Base-by-base conservation (phyloP, 345 rosid genomes). In the Brassica cretica region DNA sequence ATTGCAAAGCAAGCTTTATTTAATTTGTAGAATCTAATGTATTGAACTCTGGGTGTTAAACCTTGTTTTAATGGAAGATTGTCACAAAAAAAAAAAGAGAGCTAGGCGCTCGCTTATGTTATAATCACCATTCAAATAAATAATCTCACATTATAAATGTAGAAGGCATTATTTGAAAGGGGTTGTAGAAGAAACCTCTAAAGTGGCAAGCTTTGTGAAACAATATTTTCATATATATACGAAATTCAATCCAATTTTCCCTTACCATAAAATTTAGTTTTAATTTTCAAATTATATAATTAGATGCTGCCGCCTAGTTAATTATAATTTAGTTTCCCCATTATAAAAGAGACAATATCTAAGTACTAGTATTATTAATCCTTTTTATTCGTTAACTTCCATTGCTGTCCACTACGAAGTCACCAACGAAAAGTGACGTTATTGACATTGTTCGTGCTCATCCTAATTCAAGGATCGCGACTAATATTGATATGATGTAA, bases 401-500 rank as follows among this genome's bases (percentile, higher is more conserved):
- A 32, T 30, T 60, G 63, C 21, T 18, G 68, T 75, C 73, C 80
- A 76, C 70, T 70, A 49, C 53, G 21, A 70, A 69, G 56, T 35
- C 58, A 63, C 70, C 32, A 53, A 63, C 55, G 56, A 10, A 33
- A 51, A 32, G 19, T 70, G 80, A 69, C 64, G 80, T 70, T 62
- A 62, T 49, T 24, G 75, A 10, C 41, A 63, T 3, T 51, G 41
- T 11, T 70, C 6, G 70, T 70, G 70, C 59, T 63, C 53, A 77
- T 77, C 70, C 65, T 77, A 21, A 62, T 51, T 12, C 8, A 70
- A 24, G 64, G 55, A 70, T 32, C 56, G 75, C 58, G 58, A 62
- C 79, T 61, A 68, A 32, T 60, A 14, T n/a, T n/a, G n/a, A 30
- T 19, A 19, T 61, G 46, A 68, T 68, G 62, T 49, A 68, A 68